Evolutionary conservation across 441 rosid species (phyloP).

Genomic region (Erodium texanum): DNA sequence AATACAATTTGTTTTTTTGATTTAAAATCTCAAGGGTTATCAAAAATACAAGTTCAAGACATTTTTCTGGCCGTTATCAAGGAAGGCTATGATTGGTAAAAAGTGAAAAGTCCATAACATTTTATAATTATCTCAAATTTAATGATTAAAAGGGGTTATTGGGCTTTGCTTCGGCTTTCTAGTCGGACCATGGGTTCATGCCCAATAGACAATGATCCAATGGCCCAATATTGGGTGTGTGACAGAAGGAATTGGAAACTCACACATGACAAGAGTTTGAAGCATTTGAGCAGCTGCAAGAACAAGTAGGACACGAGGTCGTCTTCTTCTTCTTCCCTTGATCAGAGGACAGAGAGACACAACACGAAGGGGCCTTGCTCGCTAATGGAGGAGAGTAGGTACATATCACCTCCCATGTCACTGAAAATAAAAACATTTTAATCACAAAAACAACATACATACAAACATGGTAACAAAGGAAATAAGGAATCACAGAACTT

Average conservation of each 20-base stretch:
- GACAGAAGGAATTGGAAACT: neutral
- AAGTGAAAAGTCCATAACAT: no score
- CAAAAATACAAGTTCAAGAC: no score
- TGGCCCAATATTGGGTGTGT: neutral
- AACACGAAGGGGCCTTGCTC: conserved; percentile 3
- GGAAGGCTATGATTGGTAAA: no score
- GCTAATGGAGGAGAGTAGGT: neutral
- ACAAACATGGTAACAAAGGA: neutral
- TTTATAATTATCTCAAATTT: no score
- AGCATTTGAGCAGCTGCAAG: neutral
- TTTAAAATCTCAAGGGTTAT: no score
- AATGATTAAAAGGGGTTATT: no score
- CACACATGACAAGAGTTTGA: neutral
- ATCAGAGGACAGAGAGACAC: conserved; percentile 1
- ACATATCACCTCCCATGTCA: neutral
- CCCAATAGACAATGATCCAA: no score
- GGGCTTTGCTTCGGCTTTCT: no score
- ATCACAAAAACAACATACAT: no score
- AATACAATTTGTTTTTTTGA: no score
- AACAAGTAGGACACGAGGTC: neutral
- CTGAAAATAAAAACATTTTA: neutral
- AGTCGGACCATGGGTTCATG: no score
- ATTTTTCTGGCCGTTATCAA: no score
- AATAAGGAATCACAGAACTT: neutral
- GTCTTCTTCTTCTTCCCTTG: neutral